Evolutionary conservation across 306 rosid genomes (phyloP).

Genomic region (Morella rubra): DNA sequence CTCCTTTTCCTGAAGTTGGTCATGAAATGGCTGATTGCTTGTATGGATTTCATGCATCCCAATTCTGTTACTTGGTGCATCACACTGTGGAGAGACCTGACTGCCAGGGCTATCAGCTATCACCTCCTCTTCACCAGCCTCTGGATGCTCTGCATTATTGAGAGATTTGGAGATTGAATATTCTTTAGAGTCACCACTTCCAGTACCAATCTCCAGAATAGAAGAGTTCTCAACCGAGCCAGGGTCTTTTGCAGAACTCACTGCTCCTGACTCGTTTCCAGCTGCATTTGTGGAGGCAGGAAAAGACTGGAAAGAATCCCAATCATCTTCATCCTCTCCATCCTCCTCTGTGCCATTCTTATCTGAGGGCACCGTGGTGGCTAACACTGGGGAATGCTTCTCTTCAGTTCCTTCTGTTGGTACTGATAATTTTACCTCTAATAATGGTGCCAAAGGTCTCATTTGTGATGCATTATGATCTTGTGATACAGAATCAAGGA

Average conservation of each 20-base stretch:
- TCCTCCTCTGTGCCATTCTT: slow-evolving; percentile 39
- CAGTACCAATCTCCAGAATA: slow-evolving; percentile 27
- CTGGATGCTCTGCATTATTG: slow-evolving; percentile 20
- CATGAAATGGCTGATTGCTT: slow-evolving; percentile 14
- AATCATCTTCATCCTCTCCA: slow-evolving; percentile 74
- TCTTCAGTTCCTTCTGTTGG: slow-evolving; percentile 44
- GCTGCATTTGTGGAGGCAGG: slow-evolving; percentile 60
- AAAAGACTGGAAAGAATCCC: slow-evolving; percentile 95
- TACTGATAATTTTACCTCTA: slow-evolving; percentile 68
- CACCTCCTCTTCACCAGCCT: slow-evolving; percentile 31
- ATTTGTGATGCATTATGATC: slow-evolving; percentile 47
- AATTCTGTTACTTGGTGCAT: background rate
- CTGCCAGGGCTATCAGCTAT: slow-evolving; percentile 13
- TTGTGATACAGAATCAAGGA: slow-evolving; percentile 84
- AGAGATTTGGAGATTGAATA: slow-evolving; percentile 30
- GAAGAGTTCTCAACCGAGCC: slow-evolving; percentile 34
- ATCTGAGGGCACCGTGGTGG: slow-evolving; percentile 21
- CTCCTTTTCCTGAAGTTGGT: slow-evolving; percentile 26
- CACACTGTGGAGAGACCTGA: slow-evolving; percentile 15
- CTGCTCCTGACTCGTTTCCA: slow-evolving; percentile 43
- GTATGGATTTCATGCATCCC: slow-evolving; percentile 29
- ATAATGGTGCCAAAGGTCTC: slow-evolving; percentile 48
- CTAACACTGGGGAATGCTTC: slow-evolving; percentile 28
- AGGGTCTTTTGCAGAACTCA: slow-evolving; percentile 31
- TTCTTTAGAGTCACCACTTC: slow-evolving; percentile 36